A percentile compares a stretch with the other conserved stretches of the same genome.
phyloP scores from a whole-genome alignment of 2,329 filamentous ascomycete genomes.

The Graphilbum fragrans region DNA sequence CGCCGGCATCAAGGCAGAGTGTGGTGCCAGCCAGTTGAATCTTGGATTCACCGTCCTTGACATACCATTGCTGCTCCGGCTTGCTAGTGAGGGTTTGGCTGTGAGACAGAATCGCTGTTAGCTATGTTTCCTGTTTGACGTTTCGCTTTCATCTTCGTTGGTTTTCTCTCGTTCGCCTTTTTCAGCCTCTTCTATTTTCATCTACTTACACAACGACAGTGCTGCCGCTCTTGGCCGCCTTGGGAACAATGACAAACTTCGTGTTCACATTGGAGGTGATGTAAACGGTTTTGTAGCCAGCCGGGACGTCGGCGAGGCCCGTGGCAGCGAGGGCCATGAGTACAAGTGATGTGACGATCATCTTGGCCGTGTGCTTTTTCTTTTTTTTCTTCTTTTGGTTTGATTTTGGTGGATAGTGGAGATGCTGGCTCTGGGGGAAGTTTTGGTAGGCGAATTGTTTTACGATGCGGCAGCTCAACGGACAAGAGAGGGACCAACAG shows the following conservation, averaged over 20 bases:
- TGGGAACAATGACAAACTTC: constrained; percentile 27
- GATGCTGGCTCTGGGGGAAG: not conserved
- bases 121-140: not conserved
- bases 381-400: not conserved
- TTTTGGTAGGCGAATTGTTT: too few relatives aligned
- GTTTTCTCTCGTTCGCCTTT: too few relatives aligned
- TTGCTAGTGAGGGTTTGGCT: constrained; percentile 18
- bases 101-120: too few relatives aligned
- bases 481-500: too few relatives aligned
- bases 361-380: not conserved
- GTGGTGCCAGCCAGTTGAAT: constrained; percentile 24
- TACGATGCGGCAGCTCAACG: too few relatives aligned
- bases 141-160: too few relatives aligned
- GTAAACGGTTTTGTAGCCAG: constrained; percentile 24
- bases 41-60: constrained; percentile 20
- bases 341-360: constrained; percentile 11
- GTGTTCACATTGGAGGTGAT: constrained; percentile 25
- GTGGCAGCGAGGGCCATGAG: constrained; percentile 20
- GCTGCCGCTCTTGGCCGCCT: constrained; percentile 17
- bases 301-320: constrained; percentile 21
- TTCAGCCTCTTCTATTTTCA: too few relatives aligned
- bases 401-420: not conserved
- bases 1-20: constrained; percentile 27
- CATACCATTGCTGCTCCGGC: constrained; percentile 27
- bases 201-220: constrained; percentile 24